Conservation (phyloP, 225 moss, liverwort and hornwort species). For the Pseudoscleropodium purum region DNA sequence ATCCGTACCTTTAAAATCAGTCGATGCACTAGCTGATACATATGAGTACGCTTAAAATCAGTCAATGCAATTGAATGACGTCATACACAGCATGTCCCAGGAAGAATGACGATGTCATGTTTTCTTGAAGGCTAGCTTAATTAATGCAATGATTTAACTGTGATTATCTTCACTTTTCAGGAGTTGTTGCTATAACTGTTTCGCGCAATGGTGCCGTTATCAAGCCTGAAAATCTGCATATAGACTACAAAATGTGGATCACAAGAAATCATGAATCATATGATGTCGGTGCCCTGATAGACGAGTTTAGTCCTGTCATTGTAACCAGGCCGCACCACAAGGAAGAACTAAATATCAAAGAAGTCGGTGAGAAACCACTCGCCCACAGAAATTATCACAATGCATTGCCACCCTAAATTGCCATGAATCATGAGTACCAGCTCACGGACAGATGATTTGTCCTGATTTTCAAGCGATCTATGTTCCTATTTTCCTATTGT, state of each 20-base stretch:
- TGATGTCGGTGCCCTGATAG: slow-evolving; percentile 7
- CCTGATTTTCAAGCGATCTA: neutral
- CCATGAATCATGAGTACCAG: neutral
- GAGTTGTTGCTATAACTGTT: slow-evolving; percentile 3
- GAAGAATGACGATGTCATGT: neutral
- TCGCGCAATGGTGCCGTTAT: neutral
- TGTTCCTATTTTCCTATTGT: neutral
- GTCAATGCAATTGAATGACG: neutral
- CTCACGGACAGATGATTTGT: neutral
- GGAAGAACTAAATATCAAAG: slow-evolving; percentile 1
- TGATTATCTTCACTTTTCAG: neutral
- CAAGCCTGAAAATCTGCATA: neutral
- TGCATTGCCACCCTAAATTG: neutral
- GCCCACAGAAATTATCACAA: neutral
- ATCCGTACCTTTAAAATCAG: neutral
- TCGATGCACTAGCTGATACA: neutral
- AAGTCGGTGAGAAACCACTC: neutral
- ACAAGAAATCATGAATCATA: neutral
- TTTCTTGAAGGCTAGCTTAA: neutral
- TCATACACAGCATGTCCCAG: neutral
- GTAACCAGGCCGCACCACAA: slow-evolving; percentile 1
- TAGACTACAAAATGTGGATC: slow-evolving; percentile 19
- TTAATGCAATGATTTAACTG: neutral
- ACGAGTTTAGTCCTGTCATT: neutral
- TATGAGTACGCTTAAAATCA: neutral